These are phyloP conservation scores for Bryoerythrophyllum caledonicum DNA, from an alignment of 225 moss, liverwort and hornwort species.

Conservation along the genomic window DNA sequence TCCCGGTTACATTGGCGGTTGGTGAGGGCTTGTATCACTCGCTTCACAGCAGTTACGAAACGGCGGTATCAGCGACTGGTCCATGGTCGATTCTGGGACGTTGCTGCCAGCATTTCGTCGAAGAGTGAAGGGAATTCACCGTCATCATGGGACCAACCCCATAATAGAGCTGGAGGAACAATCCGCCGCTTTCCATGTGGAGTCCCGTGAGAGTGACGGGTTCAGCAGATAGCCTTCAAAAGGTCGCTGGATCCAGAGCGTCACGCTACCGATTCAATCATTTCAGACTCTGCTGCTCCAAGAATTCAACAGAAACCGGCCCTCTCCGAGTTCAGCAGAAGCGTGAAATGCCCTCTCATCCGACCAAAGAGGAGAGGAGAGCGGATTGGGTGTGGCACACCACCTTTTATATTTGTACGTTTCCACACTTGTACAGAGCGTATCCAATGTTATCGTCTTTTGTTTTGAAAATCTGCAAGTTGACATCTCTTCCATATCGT, in stretches of 20 bases:
- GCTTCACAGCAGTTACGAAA: slow-evolving; percentile 39
- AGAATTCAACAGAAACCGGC: slow-evolving; percentile 8
- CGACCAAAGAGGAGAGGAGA: neutral
- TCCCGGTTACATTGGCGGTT: slow-evolving; percentile 23
- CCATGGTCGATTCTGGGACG: slow-evolving; percentile 23
- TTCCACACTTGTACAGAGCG: slow-evolving; percentile 36
- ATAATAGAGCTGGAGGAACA: slow-evolving; percentile 19
- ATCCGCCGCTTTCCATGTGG: slow-evolving; percentile 24
- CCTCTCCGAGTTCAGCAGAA: slow-evolving; percentile 17
- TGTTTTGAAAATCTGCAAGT: neutral
- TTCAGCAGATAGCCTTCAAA: neutral
- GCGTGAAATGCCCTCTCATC: slow-evolving; percentile 1
- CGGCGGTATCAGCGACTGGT: slow-evolving; percentile 22
- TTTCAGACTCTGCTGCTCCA: slow-evolving; percentile 21
- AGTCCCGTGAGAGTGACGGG: neutral
- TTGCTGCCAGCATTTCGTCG: slow-evolving; percentile 9
- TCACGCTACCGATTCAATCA: slow-evolving; percentile 17
- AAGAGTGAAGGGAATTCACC: neutral
- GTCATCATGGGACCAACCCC: neutral
- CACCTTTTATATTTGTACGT: slow-evolving; percentile 16
- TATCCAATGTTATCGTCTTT: slow-evolving; percentile 9
- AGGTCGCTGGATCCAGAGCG: slow-evolving; percentile 12
- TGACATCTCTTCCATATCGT: neutral
- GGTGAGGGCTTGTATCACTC: slow-evolving; percentile 28
- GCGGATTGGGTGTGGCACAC: slow-evolving; percentile 16